Percentiles rank a stretch among this genome's conserved stretches.
Evolutionary conservation across 768 basidiomycete species (phyloP).

Genomic region (Kwoniella dendrophila): DNA sequence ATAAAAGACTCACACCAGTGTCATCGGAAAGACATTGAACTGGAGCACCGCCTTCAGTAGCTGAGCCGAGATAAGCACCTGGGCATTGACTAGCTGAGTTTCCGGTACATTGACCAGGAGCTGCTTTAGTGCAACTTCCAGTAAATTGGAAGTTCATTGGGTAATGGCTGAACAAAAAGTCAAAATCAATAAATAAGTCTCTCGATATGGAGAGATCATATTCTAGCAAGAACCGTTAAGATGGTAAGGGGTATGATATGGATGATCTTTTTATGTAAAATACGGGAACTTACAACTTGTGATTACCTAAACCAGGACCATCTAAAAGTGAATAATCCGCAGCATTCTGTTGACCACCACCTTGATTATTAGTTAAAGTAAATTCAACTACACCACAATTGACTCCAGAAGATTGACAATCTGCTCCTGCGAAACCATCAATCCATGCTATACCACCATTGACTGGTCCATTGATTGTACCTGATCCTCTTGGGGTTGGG

Average conservation of each 20-base stretch:
- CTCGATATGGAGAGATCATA: too few relatives aligned
- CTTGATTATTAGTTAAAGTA: constrained; percentile 25
- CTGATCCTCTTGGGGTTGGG: constrained; percentile 13
- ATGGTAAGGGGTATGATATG: background rate
- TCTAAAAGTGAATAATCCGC: constrained; percentile 26
- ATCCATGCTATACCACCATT: constrained; percentile 30
- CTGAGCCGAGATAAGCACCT: constrained; percentile 12
- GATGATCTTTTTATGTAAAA: background rate
- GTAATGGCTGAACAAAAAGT: background rate
- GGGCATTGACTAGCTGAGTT: constrained; percentile 14
- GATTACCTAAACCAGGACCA: constrained; percentile 21
- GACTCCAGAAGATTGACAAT: constrained; percentile 24
- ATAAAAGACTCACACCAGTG: constrained; percentile 7
- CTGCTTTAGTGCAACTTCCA: constrained; percentile 6
- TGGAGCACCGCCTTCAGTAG: constrained; percentile 9
- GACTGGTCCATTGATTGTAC: constrained; percentile 22
- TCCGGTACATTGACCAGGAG: constrained; percentile 11
- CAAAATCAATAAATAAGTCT: background rate
- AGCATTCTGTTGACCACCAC: constrained; percentile 13
- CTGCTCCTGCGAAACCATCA: constrained; percentile 8
- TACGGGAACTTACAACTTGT: constrained; percentile 24
- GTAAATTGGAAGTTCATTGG: constrained; percentile 14
- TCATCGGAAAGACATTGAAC: constrained; percentile 16
- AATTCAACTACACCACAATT: constrained; percentile 35
- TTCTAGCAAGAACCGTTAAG: too few relatives aligned